Percentiles rank a stretch among this genome's conserved stretches.
Conservation (phyloP, 257 asterid genomes). For the Solanum pimpinellifolium region DNA sequence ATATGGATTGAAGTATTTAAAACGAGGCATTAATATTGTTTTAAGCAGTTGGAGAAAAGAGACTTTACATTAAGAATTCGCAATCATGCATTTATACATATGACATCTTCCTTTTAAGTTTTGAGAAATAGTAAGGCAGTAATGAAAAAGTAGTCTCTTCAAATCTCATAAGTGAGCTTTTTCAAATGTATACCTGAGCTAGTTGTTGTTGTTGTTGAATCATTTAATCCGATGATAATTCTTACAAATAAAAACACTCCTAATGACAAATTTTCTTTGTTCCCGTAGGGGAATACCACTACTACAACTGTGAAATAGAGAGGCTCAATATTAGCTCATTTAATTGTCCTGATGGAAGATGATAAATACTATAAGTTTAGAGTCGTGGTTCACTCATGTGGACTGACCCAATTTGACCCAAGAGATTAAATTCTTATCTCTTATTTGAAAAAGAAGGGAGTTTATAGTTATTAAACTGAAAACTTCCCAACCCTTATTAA, state of each 20-base stretch:
- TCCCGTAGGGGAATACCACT: background rate
- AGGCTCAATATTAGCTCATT: background rate
- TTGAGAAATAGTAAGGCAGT: background rate
- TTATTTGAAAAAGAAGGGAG: too few relatives aligned
- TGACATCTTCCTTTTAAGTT: background rate
- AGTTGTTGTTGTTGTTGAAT: background rate
- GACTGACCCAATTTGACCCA: too few relatives aligned
- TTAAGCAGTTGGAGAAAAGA: background rate
- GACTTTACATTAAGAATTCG: background rate
- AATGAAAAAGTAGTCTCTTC: background rate
- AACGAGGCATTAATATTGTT: too few relatives aligned
- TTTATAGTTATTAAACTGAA: too few relatives aligned
- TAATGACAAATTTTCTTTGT: background rate
- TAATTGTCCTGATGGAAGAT: background rate
- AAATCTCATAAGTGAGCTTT: background rate
- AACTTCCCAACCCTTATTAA: too few relatives aligned
- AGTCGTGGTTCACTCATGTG: too few relatives aligned
- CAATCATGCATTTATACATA: background rate
- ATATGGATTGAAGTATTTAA: too few relatives aligned
- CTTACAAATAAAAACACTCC: background rate
- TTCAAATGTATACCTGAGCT: background rate
- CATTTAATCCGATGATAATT: background rate
- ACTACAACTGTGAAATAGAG: background rate
- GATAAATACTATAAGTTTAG: too few relatives aligned
- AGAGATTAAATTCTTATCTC: too few relatives aligned